Evolutionary conservation across 129 eudicot species (phyloP).

Genomic region (Erigeron canadensis): DNA sequence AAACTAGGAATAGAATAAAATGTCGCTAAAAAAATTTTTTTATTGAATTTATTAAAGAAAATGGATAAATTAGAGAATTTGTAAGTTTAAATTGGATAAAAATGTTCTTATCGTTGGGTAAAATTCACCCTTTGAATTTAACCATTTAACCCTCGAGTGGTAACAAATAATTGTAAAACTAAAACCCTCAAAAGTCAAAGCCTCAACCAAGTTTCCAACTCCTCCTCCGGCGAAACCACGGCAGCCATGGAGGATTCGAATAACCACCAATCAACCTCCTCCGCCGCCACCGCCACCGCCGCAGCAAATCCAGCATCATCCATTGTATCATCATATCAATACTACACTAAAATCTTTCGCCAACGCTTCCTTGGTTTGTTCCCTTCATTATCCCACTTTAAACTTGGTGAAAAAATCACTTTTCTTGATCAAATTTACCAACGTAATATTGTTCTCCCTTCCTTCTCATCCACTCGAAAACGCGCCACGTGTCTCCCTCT

Average conservation of each 20-base stretch:
- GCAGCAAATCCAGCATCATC: conserved; percentile 20
- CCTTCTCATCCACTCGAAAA: conserved; percentile 38
- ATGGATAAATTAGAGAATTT: too few species aligned
- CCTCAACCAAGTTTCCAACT: neutral
- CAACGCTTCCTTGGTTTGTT: conserved; percentile 27
- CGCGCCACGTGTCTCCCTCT: conserved; percentile 63
- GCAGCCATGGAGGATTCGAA: conserved; percentile 29
- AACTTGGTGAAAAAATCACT: conserved; percentile 25
- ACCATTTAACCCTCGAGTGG: too few species aligned
- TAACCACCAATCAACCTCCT: conserved; percentile 3
- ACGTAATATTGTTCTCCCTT: conserved; percentile 25
- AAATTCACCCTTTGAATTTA: too few species aligned
- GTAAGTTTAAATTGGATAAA: too few species aligned
- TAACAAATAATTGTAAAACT: too few species aligned
- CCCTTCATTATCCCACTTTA: conserved; percentile 29
- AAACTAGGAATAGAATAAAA: too few species aligned
- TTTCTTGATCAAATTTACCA: conserved; percentile 43
- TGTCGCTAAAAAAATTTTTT: too few species aligned
- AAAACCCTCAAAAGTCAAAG: neutral
- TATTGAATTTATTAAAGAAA: too few species aligned
- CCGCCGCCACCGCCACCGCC: conserved; percentile 9
- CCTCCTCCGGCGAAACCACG: conserved; percentile 11
- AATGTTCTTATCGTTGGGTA: too few species aligned
- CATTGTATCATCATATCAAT: conserved; percentile 20
- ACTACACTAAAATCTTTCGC: conserved; percentile 19